These are phyloP conservation scores for Silene noctiflora DNA, from an alignment of 179 eudicot genomes.

Conservation along the genomic window DNA sequence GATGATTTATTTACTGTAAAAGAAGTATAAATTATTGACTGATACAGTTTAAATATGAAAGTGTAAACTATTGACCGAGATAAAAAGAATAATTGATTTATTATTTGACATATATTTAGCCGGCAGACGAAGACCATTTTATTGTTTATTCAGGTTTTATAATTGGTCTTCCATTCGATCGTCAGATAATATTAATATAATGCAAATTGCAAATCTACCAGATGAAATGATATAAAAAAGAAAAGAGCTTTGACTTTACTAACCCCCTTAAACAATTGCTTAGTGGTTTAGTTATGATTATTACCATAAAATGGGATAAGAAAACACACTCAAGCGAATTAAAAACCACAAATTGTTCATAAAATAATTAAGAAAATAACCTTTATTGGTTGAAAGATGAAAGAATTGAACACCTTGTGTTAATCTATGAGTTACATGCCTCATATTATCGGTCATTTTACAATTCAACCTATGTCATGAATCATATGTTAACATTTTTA, in stretches of 20 bases:
- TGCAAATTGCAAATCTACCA: neutral
- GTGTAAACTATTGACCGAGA: too few relatives aligned
- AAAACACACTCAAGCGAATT: too few relatives aligned
- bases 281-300: neutral
- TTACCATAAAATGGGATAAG: too few relatives aligned
- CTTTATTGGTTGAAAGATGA: too few relatives aligned
- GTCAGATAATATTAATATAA: neutral
- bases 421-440: too few relatives aligned
- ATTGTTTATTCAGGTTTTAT: neutral
- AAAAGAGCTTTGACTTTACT: slow-evolving; percentile 2
- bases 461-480: neutral
- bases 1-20: too few relatives aligned
- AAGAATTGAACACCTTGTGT: neutral
- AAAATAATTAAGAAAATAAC: too few relatives aligned
- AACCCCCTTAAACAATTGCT: neutral
- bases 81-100: too few relatives aligned
- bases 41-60: too few relatives aligned
- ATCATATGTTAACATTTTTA: neutral
- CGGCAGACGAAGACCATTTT: neutral
- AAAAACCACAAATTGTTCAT: neutral
- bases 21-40: too few relatives aligned
- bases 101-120: neutral
- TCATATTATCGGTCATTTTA: neutral
- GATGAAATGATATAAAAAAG: neutral
- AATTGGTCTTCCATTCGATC: neutral